Evolutionary conservation across 768 basidiomycete genomes (phyloP).

Genomic region (Nidula microcarpa): DNA sequence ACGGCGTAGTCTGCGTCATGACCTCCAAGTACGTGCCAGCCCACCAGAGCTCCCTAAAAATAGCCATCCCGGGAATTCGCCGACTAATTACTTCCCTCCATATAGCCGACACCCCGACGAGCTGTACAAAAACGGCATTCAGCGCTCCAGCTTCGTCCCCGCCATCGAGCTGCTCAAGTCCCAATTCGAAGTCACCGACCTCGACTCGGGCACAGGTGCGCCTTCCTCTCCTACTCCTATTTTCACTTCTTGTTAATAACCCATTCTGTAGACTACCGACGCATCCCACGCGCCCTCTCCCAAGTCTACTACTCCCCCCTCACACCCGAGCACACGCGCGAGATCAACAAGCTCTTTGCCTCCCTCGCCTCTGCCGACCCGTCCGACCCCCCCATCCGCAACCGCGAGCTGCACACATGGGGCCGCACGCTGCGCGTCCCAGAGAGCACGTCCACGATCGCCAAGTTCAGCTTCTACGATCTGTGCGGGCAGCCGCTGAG

Average conservation of each 20-base stretch:
- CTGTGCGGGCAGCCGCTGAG: slow-evolving; percentile 88
- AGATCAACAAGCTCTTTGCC: slow-evolving; percentile 82
- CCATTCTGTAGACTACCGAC: slow-evolving; percentile 75
- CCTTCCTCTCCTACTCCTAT: slow-evolving; percentile 3
- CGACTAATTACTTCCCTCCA: neutral
- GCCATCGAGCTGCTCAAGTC: slow-evolving; percentile 91
- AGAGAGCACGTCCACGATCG: slow-evolving; percentile 74
- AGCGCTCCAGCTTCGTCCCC: slow-evolving; percentile 90
- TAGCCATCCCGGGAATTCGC: neutral
- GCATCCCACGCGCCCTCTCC: slow-evolving; percentile 88
- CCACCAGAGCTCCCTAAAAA: neutral
- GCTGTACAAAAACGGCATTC: slow-evolving; percentile 98
- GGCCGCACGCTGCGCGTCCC: slow-evolving; percentile 81
- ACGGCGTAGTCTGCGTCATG: slow-evolving; percentile 92
- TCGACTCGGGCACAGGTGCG: slow-evolving; percentile 92
- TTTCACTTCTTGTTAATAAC: slow-evolving; percentile 1
- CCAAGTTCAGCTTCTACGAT: slow-evolving; percentile 82
- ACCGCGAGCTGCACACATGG: slow-evolving; percentile 81
- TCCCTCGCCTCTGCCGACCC: slow-evolving; percentile 56
- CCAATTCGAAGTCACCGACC: slow-evolving; percentile 82
- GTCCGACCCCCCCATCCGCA: slow-evolving; percentile 50
- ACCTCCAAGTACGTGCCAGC: slow-evolving; percentile 82
- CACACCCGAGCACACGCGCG: slow-evolving; percentile 54
- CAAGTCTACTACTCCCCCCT: slow-evolving; percentile 91
- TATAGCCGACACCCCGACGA: slow-evolving; percentile 93